Conservation (phyloP, 768 basidiomycete genomes). For the Mycena floridula region DNA sequence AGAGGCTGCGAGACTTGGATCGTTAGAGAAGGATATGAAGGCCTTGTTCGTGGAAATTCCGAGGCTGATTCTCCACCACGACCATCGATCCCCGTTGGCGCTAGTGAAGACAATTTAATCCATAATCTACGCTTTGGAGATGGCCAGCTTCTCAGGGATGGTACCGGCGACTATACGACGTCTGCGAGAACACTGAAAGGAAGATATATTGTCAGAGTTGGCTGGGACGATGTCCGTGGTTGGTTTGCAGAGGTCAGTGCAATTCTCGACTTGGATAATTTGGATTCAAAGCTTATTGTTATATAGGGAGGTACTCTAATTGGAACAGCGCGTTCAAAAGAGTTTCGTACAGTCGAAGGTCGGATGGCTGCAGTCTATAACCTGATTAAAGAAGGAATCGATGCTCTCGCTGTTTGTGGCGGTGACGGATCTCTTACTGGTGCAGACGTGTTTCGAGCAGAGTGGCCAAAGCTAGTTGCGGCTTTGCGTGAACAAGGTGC, state of each 20-base stretch:
- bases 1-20: constrained; percentile 96
- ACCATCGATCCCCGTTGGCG: not conserved
- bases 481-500: constrained; percentile 59
- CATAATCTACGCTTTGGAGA: constrained; percentile 81
- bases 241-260: constrained; percentile 81
- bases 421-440: constrained; percentile 97
- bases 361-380: constrained; percentile 86
- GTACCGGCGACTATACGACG: constrained; percentile 65
- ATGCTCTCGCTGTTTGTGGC: constrained; percentile 94
- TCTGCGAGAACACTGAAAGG: constrained; percentile 77
- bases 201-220: constrained; percentile 89
- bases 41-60: constrained; percentile 89
- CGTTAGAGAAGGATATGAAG: constrained; percentile 97
- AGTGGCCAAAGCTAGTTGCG: constrained; percentile 86
- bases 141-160: constrained; percentile 69
- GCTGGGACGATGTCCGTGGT: constrained; percentile 96
- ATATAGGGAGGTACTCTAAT: constrained; percentile 88
- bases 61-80: constrained; percentile 22
- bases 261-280: too few relatives aligned
- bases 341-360: constrained; percentile 85
- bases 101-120: constrained; percentile 35
- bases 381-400: constrained; percentile 93
- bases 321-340: constrained; percentile 82
- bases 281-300: not conserved
- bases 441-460: constrained; percentile 86